Conservation (phyloP, 75 land plant genomes). For the Pseudotsuga menziesii region DNA sequence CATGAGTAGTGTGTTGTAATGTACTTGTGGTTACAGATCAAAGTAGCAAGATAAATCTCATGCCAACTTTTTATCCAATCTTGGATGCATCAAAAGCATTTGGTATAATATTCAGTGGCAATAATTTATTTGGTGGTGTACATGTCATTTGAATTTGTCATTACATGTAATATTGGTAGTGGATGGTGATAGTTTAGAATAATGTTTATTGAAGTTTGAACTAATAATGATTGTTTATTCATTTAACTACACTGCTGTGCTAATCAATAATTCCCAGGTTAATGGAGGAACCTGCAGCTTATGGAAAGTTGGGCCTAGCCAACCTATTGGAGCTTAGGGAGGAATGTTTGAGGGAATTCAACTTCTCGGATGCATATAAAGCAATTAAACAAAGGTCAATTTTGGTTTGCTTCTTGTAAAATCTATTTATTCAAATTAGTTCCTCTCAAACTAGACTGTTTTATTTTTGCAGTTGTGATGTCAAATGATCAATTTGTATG, state of each 20-base stretch:
- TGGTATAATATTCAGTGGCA: neutral
- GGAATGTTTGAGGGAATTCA: slow-evolving; percentile 98
- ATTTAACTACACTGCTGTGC: neutral
- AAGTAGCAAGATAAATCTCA: neutral
- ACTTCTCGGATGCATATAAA: slow-evolving; percentile 86
- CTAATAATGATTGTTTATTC: neutral
- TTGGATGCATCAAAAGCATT: neutral
- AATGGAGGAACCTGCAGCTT: slow-evolving; percentile 99
- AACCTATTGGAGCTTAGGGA: slow-evolving; percentile 95
- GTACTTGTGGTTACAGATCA: neutral
- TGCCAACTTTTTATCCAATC: neutral
- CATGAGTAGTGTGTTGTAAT: neutral
- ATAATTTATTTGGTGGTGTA: neutral
- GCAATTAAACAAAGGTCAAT: slow-evolving; percentile 86
- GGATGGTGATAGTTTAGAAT: neutral
- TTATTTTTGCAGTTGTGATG: neutral
- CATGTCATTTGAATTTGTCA: neutral
- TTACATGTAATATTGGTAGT: neutral
- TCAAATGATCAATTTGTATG: neutral
- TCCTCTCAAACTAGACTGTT: neutral
- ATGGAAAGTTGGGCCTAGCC: slow-evolving; percentile 95
- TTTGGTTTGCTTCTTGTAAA: neutral
- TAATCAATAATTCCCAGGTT: slow-evolving; percentile 40
- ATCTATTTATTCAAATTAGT: neutral
- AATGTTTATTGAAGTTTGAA: neutral